These are phyloP conservation scores for Scorias spongiosa DNA, from an alignment of 2,329 filamentous ascomycete species.

Conservation along the genomic window DNA sequence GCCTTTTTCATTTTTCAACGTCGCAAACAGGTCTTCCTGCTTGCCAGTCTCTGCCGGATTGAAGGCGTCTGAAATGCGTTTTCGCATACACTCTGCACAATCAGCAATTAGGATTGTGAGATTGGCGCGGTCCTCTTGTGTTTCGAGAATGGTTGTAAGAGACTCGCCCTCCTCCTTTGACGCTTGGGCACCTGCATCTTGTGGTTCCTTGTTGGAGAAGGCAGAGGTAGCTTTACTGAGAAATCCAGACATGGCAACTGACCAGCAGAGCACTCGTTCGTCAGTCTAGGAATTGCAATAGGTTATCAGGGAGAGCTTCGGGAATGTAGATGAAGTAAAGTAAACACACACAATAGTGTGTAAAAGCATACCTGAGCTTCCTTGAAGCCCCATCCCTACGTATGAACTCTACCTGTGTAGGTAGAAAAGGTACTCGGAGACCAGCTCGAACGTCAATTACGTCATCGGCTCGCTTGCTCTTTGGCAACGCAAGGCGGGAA, in stretches of 20 bases:
- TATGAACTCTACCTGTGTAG: too few relatives aligned
- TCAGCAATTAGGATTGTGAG: conserved; percentile 32
- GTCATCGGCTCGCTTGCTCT: too few relatives aligned
- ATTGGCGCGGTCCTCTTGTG: conserved; percentile 26
- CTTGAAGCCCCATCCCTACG: too few relatives aligned
- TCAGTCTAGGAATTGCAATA: too few relatives aligned
- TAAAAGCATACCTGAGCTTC: too few relatives aligned
- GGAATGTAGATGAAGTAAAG: too few relatives aligned
- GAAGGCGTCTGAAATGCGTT: conserved; percentile 29
- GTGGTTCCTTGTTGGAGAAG: conserved; percentile 5
- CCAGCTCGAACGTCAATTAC: too few relatives aligned
- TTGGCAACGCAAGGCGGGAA: too few relatives aligned
- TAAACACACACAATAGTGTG: too few relatives aligned
- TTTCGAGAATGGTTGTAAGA: conserved; percentile 31
- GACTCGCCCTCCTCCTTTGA: conserved; percentile 20
- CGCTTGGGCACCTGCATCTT: conserved; percentile 3
- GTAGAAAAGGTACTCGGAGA: too few relatives aligned
- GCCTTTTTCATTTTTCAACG: conserved; percentile 17
- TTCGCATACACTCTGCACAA: conserved; percentile 30
- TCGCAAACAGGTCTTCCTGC: conserved; percentile 10
- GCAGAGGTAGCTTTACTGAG: conserved; percentile 11
- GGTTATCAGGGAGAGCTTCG: too few relatives aligned
- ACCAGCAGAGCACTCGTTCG: too few relatives aligned
- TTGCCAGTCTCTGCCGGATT: conserved; percentile 21
- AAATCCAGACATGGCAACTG: conserved; percentile 10